Conservation (phyloP, 108 stramenopile genomes). For the Cyclotella baltica region DNA sequence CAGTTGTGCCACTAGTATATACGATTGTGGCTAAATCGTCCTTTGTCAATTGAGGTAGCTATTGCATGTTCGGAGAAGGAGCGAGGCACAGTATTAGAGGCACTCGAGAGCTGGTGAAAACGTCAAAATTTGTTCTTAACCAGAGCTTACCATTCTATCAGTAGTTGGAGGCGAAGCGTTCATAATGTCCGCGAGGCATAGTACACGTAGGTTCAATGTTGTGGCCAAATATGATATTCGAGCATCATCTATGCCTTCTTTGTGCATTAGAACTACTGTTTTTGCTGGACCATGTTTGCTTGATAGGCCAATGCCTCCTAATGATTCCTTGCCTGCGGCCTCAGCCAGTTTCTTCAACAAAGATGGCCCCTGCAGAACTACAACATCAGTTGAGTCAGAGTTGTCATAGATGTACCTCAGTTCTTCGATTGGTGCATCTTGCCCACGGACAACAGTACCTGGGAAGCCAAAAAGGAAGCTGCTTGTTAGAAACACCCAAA, state of each 20-base stretch:
- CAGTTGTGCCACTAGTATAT: conserved; percentile 79
- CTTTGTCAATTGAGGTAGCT: conserved; percentile 35
- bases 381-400: conserved; percentile 26
- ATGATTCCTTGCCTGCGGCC: conserved; percentile 21
- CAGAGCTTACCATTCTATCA: conserved; percentile 1
- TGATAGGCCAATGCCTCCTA: conserved; percentile 23
- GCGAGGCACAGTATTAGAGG: not conserved
- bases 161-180: conserved; percentile 12
- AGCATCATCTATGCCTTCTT: conserved; percentile 29
- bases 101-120: not conserved
- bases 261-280: conserved; percentile 30
- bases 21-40: conserved; percentile 68
- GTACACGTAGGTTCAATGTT: conserved; percentile 8
- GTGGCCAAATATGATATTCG: conserved; percentile 12
- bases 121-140: too few relatives aligned
- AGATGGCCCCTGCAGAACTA: conserved; percentile 36
- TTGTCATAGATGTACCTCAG: conserved; percentile 44
- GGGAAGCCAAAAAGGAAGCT: not conserved
- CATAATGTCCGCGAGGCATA: conserved; percentile 29
- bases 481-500: not conserved
- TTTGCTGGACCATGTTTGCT: conserved; percentile 25
- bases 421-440: conserved; percentile 46
- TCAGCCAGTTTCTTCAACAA: conserved; percentile 39
- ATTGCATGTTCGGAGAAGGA: not conserved
- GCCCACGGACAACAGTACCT: conserved; percentile 41